These are phyloP conservation scores for Cubamyces lactineus DNA, from an alignment of 768 basidiomycete genomes.

Conservation along the genomic window DNA sequence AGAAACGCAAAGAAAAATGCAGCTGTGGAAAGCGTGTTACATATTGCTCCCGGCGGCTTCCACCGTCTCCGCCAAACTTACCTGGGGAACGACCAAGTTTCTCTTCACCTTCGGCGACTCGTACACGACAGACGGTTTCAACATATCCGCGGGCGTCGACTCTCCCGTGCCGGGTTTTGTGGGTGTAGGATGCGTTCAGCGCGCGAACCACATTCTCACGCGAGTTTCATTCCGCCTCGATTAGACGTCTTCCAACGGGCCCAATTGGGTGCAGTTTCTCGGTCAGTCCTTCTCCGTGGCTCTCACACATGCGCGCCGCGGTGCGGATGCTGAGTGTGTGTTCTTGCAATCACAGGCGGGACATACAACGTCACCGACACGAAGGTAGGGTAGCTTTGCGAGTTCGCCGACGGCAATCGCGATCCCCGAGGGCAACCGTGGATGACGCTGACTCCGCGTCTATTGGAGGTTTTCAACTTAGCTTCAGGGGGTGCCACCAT, in stretches of 20 bases:
- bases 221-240: slow-evolving; percentile 4
- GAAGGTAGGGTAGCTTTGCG: slow-evolving; percentile 39
- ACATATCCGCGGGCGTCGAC: slow-evolving; percentile 57
- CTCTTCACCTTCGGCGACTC: slow-evolving; percentile 68
- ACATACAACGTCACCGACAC: slow-evolving; percentile 60
- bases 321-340: slow-evolving; percentile 2
- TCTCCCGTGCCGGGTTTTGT: slow-evolving; percentile 56
- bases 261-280: slow-evolving; percentile 62
- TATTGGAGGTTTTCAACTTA: slow-evolving; percentile 37
- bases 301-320: slow-evolving; percentile 8
- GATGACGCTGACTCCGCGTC: too few relatives aligned
- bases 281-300: slow-evolving; percentile 37
- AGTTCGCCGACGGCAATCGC: slow-evolving; percentile 10
- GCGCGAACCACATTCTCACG: slow-evolving; percentile 11
- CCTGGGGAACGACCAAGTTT: slow-evolving; percentile 57
- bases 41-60: slow-evolving; percentile 19
- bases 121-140: slow-evolving; percentile 62
- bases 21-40: slow-evolving; percentile 13
- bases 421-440: slow-evolving; percentile 11
- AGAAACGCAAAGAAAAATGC: not conserved
- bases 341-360: slow-evolving; percentile 36
- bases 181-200: slow-evolving; percentile 27
- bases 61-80: slow-evolving; percentile 34
- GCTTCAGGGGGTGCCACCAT: slow-evolving; percentile 44
- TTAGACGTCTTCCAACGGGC: slow-evolving; percentile 63